Evolutionary conservation across 345 rosid genomes (phyloP).

Genomic region (Durio zibethinus): DNA sequence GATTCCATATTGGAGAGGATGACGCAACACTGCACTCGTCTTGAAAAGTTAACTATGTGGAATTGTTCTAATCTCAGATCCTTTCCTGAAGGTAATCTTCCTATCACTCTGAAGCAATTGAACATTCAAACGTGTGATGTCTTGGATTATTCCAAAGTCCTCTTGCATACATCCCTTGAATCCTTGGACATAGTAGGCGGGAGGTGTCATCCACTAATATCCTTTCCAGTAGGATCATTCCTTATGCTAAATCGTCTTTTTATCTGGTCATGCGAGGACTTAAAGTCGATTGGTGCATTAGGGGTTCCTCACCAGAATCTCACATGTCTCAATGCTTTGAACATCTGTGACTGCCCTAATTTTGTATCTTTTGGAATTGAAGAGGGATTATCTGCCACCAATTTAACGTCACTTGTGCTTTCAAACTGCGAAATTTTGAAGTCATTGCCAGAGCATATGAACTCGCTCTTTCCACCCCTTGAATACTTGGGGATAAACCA

Average conservation of each 20-base stretch:
- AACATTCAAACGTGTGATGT: background rate
- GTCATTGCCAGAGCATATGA: background rate
- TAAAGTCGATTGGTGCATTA: background rate
- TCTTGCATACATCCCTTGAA: slow-evolving; percentile 7
- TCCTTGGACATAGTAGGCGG: background rate
- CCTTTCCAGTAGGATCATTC: background rate
- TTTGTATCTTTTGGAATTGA: background rate
- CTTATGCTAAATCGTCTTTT: background rate
- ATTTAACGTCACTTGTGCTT: background rate
- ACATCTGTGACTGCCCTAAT: background rate
- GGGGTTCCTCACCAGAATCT: background rate
- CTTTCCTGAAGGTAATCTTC: background rate
- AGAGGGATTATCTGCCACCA: background rate
- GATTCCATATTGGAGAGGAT: background rate
- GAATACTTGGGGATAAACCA: fast-evolving
- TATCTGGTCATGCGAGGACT: background rate
- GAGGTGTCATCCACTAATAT: no score
- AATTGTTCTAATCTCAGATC: background rate
- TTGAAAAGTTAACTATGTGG: background rate
- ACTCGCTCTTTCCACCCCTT: background rate
- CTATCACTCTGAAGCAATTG: background rate
- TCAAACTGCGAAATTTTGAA: background rate
- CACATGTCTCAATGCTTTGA: background rate
- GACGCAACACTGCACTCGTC: background rate
- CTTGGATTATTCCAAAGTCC: background rate